A percentile compares a stretch with the other conserved stretches of the same genome.
phyloP scores from a whole-genome alignment of 169 alveolate genomes.

The Plasmodium chabaudi region DNA sequence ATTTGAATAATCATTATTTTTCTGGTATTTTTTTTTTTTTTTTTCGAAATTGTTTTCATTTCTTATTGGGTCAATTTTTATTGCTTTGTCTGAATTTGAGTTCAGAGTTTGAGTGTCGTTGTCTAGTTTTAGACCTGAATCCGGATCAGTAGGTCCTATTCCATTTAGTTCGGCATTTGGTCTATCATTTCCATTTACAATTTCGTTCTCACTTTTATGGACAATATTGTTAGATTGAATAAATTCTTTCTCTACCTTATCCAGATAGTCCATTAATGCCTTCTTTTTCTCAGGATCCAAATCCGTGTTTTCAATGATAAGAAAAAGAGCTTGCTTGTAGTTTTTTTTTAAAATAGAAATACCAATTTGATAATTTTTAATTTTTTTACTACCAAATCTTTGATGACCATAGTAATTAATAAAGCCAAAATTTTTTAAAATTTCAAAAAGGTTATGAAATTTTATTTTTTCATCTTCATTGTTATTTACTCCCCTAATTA shows the following conservation, averaged over 20 bases:
- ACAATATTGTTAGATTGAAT: not conserved
- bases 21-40: conserved; percentile 11
- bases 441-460: conserved; percentile 81
- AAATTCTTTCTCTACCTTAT: conserved; percentile 46
- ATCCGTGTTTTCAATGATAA: conserved; percentile 79
- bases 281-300: conserved; percentile 50
- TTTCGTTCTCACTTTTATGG: not conserved
- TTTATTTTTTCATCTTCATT: conserved; percentile 21
- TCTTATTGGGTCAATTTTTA: not conserved
- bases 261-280: conserved; percentile 16
- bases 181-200: not conserved
- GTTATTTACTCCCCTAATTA: conserved; percentile 86
- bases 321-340: conserved; percentile 83
- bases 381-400: conserved; percentile 92
- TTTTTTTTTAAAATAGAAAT: conserved; percentile 88
- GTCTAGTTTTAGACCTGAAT: not conserved
- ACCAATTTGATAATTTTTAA: conserved; percentile 93
- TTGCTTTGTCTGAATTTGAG: not conserved
- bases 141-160: no score
- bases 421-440: conserved; percentile 90
- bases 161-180: no score
- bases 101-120: not conserved
- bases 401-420: conserved; percentile 95
- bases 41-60: conserved; percentile 1
- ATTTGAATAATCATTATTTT: conserved; percentile 18